Evolutionary conservation across 306 rosid genomes (phyloP), one percentile per base, ranked within the genome.

Genomic region (Rosa rugosa): DNA sequence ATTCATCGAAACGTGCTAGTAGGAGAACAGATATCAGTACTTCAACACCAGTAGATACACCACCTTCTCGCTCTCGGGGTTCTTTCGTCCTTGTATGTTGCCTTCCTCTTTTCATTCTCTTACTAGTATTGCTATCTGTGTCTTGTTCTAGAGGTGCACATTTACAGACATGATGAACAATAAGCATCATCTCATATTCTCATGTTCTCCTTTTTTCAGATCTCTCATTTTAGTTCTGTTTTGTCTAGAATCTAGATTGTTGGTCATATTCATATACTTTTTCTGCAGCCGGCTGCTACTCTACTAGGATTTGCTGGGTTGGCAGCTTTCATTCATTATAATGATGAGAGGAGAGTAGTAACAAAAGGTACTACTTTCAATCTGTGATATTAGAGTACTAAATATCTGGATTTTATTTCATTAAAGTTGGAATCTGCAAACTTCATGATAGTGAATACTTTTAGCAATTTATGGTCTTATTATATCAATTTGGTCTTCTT

Each of bases 331-430:
- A 23, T 91, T 51, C 93, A 86, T 81, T 89, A 84, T 75, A 94
- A 94, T 4, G 97, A 94, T 69, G 98, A 92, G 88, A 94, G 84
- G 75, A 87, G 98, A 83, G 92, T 88, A 44, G 86, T 89, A 85
- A 78, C 78, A 0, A 94, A 88, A 94, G 98, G 98, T 94, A 83
- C 54, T 40, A 51, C 18, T 49, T 85, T 56, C 49, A 50, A 42
- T 18, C 40, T 68, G 36, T 45, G 14, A 18, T 71, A 18, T 64
- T 65, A 34, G 70, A 31, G 64, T 36, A 36, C 67, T 50, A 59
- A 3, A 20, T 73, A 40, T 63, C 75, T 64, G 40, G 25, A 40
- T 42, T 38, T 71, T 10, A 38, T 72, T 46, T 51, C 77, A 66
- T 71, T 34, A 62, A 42, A 41, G 78, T 82, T 40, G 11, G 74